Evolutionary conservation across 352 stramenopile genomes (phyloP), one percentile per base, ranked within the genome.

Genomic region (Phytopythium cucurbitacearum): DNA sequence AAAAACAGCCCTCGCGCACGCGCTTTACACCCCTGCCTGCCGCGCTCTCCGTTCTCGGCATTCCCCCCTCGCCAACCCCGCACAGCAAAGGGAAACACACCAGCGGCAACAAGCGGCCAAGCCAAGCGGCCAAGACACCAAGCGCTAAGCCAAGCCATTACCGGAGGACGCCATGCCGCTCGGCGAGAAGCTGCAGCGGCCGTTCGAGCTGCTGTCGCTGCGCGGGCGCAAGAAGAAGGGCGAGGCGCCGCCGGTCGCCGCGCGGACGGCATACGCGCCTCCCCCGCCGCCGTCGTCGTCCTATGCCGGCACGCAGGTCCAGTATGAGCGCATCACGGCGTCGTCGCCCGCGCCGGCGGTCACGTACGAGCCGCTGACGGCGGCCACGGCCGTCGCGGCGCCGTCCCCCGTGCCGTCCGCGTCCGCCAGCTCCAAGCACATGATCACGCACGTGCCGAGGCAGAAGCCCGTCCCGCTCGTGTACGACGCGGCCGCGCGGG

Each of bases 191-290:
- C 65, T 80, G 11, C 67, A 71, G 39, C 67, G 68, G 43, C 69
- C 73, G 38, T 89, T 89, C 46, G 75, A 87, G 69, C 44, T 89
- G 52, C 64, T 89, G 15, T 85, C 75, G 21, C 75, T 89, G 36
- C 62, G 81, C 7, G 71, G 78, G 32, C 73, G 77, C 51, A 85
- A 84, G 50, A 81, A 79, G 53, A 78, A 80, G 48, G 60, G 83
- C 28, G 64, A 35, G 52, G 48, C 37, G 56, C 47, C 40, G 16
- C 52, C 21, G 47, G 57, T 12, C 55, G 65, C 56, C 56, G 33
- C 40, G 40, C 34, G n/a, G 28, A 7, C 34, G 38, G 9, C 21
- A 16, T 21, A 16, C 9, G 16, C 16, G 1, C 8, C 37, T 15
- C 28, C 37, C 8, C 37, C 35, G 36, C 36, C 43, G 6, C 45